Percentiles rank a stretch among this genome's conserved stretches.
phyloP scores from a whole-genome alignment of 2,329 filamentous ascomycete genomes.

The Phaeoacremonium minimum region DNA sequence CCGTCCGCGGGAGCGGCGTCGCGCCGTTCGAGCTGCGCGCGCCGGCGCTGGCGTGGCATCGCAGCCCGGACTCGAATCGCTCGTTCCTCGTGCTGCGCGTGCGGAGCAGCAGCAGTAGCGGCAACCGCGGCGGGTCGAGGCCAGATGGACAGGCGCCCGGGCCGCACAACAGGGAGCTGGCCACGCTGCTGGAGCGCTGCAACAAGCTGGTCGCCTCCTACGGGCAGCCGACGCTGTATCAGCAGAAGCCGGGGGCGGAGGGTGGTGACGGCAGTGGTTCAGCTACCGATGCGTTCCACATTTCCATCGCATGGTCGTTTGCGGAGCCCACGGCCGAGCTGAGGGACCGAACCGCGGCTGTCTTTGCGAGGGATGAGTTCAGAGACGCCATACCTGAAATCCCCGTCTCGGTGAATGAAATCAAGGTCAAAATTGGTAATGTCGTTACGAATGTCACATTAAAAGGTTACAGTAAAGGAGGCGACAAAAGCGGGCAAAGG shows the following conservation, averaged over 20 bases:
- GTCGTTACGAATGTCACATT: conserved; percentile 49
- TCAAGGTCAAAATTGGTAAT: conserved; percentile 77
- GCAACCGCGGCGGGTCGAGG: conserved; percentile 8
- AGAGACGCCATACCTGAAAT: conserved; percentile 30
- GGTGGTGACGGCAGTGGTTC: conserved; percentile 12
- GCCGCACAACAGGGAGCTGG: conserved; percentile 50
- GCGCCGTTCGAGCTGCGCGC: conserved; percentile 23
- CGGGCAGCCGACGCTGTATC: conserved; percentile 69
- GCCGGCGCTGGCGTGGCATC: conserved; percentile 41
- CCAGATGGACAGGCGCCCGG: conserved; percentile 15
- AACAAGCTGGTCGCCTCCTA: conserved; percentile 59
- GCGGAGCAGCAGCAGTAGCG: conserved; percentile 11
- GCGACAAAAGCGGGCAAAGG: neutral
- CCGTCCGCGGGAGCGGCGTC: conserved; percentile 26
- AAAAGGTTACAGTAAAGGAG: conserved; percentile 1
- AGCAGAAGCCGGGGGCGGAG: conserved; percentile 16
- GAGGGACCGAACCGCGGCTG: conserved; percentile 25
- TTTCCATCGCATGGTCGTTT: conserved; percentile 86
- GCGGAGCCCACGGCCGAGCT: conserved; percentile 42
- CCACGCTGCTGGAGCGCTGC: conserved; percentile 58
- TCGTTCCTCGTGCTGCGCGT: conserved; percentile 82
- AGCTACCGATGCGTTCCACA: conserved; percentile 62
- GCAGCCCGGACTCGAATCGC: conserved; percentile 56
- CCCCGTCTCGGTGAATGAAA: conserved; percentile 48
- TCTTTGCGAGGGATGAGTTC: conserved; percentile 17